These are phyloP conservation scores for Nicotiana paniculata DNA, from an alignment of 257 asterid genomes.

Conservation along the genomic window DNA sequence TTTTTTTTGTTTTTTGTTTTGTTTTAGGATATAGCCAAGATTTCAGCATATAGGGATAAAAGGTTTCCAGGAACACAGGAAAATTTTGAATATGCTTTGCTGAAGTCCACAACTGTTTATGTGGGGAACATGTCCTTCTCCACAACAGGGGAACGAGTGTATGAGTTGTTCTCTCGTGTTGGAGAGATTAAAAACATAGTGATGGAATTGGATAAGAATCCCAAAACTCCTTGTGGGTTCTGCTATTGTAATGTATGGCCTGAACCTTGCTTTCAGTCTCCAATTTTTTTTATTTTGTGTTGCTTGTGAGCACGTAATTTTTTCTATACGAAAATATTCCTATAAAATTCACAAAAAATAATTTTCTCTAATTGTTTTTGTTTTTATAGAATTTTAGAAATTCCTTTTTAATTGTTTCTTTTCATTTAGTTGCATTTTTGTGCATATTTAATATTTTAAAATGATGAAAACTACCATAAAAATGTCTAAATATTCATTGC, in stretches of 20 bases:
- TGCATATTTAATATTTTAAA: too few relatives aligned
- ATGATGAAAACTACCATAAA: too few relatives aligned
- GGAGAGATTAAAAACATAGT: constrained; percentile 84
- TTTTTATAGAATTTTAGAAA: too few relatives aligned
- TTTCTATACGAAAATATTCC: too few relatives aligned
- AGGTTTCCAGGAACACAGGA: constrained; percentile 88
- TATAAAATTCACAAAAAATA: too few relatives aligned
- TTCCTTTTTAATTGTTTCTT: too few relatives aligned
- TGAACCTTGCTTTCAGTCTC: neutral
- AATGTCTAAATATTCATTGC: too few relatives aligned
- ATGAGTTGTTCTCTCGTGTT: constrained; percentile 75
- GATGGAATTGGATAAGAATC: constrained; percentile 92
- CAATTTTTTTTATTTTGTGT: neutral
- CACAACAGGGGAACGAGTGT: constrained; percentile 92
- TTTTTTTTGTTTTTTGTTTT: neutral
- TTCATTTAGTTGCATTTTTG: too few relatives aligned
- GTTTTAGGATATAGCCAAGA: constrained; percentile 64
- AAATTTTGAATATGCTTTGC: constrained; percentile 72
- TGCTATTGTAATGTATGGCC: constrained; percentile 67
- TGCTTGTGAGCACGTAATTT: too few relatives aligned
- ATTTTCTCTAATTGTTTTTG: too few relatives aligned
- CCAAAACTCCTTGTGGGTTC: constrained; percentile 92
- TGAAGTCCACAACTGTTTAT: constrained; percentile 60
- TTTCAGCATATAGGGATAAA: constrained; percentile 83
- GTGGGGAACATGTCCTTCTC: constrained; percentile 86